Percentiles rank a stretch among this genome's conserved stretches.
Conservation (phyloP, 2,329 filamentous ascomycete species). For the Botrytis galanthina region DNA sequence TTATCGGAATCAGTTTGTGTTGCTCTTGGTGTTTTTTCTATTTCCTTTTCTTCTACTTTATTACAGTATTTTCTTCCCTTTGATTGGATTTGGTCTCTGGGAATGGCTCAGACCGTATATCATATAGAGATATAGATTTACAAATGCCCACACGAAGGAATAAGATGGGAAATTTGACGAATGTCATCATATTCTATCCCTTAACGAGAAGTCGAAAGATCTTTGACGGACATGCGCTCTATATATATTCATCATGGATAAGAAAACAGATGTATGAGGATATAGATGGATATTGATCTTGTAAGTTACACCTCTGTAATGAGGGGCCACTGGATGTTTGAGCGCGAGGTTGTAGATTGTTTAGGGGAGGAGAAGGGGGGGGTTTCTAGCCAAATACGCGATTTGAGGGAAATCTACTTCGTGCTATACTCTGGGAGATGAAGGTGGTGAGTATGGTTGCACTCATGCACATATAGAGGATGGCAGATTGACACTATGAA, state of each 20-base stretch:
- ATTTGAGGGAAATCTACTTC: neutral
- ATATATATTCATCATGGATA: neutral
- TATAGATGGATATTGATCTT: neutral
- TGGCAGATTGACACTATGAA: neutral
- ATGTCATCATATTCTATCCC: neutral
- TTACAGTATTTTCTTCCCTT: too few species aligned
- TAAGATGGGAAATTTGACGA: neutral
- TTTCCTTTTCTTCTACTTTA: too few species aligned
- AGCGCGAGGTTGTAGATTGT: neutral
- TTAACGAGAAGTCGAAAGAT: neutral
- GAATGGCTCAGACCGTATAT: neutral
- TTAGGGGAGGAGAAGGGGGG: neutral
- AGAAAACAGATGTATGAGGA: neutral
- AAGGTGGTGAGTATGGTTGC: neutral
- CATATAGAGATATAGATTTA: neutral
- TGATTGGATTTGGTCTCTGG: too few species aligned
- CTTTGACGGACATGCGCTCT: too few species aligned
- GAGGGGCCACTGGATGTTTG: rapidly evolving
- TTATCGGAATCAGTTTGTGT: too few species aligned
- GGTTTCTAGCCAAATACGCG: too few species aligned
- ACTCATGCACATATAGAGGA: too few species aligned
- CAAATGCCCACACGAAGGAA: neutral
- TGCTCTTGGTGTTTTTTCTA: too few species aligned
- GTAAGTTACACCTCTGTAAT: neutral
- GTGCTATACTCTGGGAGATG: neutral